Evolutionary conservation across 805 yeast species (phyloP).

Genomic region (Barnettozyma salicaria): DNA sequence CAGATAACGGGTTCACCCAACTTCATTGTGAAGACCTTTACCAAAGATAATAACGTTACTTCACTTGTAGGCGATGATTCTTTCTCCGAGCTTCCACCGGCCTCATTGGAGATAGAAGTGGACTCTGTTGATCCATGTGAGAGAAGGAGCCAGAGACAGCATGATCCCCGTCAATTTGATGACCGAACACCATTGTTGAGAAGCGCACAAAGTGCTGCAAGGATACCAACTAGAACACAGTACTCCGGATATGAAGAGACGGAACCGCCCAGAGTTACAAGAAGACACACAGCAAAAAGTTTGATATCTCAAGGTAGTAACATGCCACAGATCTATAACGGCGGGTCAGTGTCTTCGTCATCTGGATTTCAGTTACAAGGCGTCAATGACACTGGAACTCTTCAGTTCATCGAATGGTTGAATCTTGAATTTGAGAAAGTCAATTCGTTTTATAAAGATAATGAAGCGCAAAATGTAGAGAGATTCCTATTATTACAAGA

Average conservation of each 20-base stretch:
- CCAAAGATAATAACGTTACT: too few species aligned
- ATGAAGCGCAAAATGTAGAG: conserved; percentile 54
- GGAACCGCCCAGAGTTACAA: conserved; percentile 1
- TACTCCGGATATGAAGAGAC: too few species aligned
- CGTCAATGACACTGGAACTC: conserved; percentile 32
- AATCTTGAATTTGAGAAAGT: conserved; percentile 55
- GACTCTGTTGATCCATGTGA: not conserved
- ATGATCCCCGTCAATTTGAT: conserved; percentile 7
- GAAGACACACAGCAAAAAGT: conserved; percentile 5
- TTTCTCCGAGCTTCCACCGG: conserved; percentile 21
- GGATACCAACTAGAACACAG: not conserved
- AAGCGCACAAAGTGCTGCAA: conserved; percentile 7
- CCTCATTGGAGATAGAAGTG: conserved; percentile 15
- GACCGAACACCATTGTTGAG: conserved; percentile 23
- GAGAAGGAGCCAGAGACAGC: not conserved
- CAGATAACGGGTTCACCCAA: conserved; percentile 19
- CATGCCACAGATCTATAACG: conserved; percentile 16
- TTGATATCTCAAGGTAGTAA: not conserved
- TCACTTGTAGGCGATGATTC: conserved; percentile 3
- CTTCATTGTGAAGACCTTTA: conserved; percentile 5
- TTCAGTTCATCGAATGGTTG: conserved; percentile 61
- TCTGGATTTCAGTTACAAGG: conserved; percentile 15
- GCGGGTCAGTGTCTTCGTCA: conserved; percentile 11
- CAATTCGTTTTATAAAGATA: conserved; percentile 51
- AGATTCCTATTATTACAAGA: conserved; percentile 58